These are phyloP conservation scores for Casuarina cunninghamiana DNA, from an alignment of 306 rosid species.

Conservation along the genomic window DNA sequence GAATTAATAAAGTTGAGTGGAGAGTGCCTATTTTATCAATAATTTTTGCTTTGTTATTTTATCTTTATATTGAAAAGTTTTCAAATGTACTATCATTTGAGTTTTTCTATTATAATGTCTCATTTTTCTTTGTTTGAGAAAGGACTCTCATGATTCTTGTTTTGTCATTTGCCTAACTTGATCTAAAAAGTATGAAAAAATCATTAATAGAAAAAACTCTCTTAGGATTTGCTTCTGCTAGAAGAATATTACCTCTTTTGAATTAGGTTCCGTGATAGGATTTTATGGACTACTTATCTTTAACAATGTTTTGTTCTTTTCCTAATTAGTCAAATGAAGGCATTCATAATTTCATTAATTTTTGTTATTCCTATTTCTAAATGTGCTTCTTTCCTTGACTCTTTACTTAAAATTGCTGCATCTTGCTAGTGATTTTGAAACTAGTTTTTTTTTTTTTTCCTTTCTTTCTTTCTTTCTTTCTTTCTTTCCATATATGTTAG, in stretches of 20 bases:
- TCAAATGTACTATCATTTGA: neutral
- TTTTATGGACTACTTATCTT: neutral
- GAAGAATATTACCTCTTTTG: slow-evolving; percentile 1
- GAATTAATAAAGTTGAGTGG: neutral
- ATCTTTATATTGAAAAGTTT: neutral
- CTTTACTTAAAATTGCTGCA: neutral
- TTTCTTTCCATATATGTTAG: neutral
- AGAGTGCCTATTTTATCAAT: neutral
- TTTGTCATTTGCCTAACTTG: neutral
- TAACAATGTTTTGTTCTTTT: neutral
- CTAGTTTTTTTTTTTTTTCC: too few relatives aligned
- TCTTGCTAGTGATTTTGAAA: too few relatives aligned
- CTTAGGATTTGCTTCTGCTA: neutral
- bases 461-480: neutral
- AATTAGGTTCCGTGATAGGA: neutral
- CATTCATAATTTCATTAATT: too few relatives aligned
- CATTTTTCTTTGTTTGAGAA: neutral
- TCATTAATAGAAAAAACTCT: neutral
- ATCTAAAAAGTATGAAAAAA: neutral
- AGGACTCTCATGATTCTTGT: neutral
- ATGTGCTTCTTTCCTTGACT: neutral
- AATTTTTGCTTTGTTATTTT: neutral
- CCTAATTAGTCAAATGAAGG: neutral
- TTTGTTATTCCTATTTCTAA: neutral
- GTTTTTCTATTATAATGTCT: neutral